Evolutionary conservation across 2,329 filamentous ascomycete genomes (phyloP).

Genomic region (Cladosporium sp.): DNA sequence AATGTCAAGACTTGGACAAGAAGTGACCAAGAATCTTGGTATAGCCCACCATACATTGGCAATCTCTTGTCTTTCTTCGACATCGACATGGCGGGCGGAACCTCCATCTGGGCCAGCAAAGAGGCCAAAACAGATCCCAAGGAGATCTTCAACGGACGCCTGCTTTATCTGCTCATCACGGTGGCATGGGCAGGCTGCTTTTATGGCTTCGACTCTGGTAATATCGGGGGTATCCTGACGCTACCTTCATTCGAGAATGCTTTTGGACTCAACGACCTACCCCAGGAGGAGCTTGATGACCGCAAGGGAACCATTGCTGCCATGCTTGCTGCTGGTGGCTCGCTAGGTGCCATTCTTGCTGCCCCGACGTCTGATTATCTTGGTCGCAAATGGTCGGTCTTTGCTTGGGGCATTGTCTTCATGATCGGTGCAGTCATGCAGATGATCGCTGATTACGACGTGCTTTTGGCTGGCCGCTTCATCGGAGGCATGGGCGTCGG

Average conservation of each 20-base stretch:
- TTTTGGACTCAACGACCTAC: conserved; percentile 15
- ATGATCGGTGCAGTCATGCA: conserved; percentile 17
- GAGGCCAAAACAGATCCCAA: conserved; percentile 18
- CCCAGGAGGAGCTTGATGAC: conserved; percentile 11
- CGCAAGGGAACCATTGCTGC: conserved; percentile 17
- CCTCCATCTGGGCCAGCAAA: conserved; percentile 17
- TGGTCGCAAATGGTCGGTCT: conserved; percentile 20
- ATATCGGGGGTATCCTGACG: conserved; percentile 18
- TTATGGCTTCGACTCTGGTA: conserved; percentile 20
- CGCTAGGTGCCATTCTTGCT: conserved; percentile 16
- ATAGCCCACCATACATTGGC: background rate
- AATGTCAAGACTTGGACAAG: background rate
- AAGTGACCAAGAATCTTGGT: background rate
- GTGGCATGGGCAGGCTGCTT: conserved; percentile 19
- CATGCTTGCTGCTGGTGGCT: conserved; percentile 20
- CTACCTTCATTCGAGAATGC: conserved; percentile 19
- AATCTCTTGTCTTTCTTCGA: background rate
- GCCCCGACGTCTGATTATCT: conserved; percentile 17
- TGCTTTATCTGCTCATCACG: conserved; percentile 16
- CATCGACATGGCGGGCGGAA: conserved; percentile 15
- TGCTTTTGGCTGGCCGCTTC: conserved; percentile 17
- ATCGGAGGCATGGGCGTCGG: conserved; percentile 20
- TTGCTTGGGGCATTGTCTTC: conserved; percentile 18
- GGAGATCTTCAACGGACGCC: conserved; percentile 17
- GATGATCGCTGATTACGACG: conserved; percentile 18